A percentile compares a stretch with the other conserved stretches of the same genome.
phyloP scores from a whole-genome alignment of 768 basidiomycete genomes.

The Lentinula aciculospora region DNA sequence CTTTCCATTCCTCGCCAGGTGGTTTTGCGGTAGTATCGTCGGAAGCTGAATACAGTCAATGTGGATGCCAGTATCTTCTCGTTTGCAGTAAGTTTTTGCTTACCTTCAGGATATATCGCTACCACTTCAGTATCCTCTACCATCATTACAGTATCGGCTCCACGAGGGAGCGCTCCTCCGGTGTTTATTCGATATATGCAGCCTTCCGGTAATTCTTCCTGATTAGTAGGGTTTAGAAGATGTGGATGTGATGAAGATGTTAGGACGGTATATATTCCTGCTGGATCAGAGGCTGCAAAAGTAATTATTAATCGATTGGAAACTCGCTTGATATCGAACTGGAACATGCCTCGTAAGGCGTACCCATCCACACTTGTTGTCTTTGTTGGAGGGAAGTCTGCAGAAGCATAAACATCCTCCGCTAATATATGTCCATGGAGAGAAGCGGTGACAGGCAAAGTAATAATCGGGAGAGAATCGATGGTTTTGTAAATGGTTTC shows the following conservation, averaged over 20 bases:
- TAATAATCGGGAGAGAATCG: slow-evolving; percentile 30
- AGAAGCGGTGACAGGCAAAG: slow-evolving; percentile 24
- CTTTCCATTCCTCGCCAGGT: slow-evolving; percentile 59
- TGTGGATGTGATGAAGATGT: slow-evolving; percentile 45
- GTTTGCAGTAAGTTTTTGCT: background rate
- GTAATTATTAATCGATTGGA: background rate
- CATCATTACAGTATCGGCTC: slow-evolving; percentile 82
- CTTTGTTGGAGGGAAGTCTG: slow-evolving; percentile 53
- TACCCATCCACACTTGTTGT: slow-evolving; percentile 91
- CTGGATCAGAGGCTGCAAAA: slow-evolving; percentile 50
- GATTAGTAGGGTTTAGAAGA: slow-evolving; percentile 36
- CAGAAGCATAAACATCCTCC: slow-evolving; percentile 63
- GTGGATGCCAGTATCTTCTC: background rate
- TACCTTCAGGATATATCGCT: slow-evolving; percentile 35
- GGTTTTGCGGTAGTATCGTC: slow-evolving; percentile 15
- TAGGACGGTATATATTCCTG: slow-evolving; percentile 64
- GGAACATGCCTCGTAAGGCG: slow-evolving; percentile 59
- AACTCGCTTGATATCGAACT: background rate
- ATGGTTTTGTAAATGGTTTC: slow-evolving; percentile 45
- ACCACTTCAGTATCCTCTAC: slow-evolving; percentile 85
- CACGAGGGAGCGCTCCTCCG: slow-evolving; percentile 72
- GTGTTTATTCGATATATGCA: slow-evolving; percentile 80
- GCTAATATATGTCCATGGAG: slow-evolving; percentile 72
- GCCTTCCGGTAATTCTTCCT: slow-evolving; percentile 41
- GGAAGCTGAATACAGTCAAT: background rate